Evolutionary conservation across 164 flowering plant species (phyloP).

Genomic region (Euptelea pleiosperma): DNA sequence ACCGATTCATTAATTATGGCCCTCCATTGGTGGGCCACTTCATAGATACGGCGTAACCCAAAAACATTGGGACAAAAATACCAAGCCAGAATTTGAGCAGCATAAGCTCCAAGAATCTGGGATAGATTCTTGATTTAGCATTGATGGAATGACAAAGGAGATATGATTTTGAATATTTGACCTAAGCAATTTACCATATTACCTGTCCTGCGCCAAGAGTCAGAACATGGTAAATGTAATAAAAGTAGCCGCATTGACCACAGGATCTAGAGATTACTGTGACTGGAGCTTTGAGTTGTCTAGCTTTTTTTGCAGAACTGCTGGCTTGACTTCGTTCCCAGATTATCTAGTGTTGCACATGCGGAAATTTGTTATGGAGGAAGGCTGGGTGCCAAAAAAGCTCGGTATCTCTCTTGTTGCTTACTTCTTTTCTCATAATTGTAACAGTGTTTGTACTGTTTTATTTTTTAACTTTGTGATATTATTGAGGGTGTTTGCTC

Average conservation of each 20-base stretch:
- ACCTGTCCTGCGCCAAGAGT: neutral
- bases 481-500: neutral
- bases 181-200: neutral
- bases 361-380: conserved; percentile 97
- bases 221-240: neutral
- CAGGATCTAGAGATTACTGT: neutral
- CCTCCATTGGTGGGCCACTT: too few species aligned
- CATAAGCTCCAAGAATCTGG: too few species aligned
- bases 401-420: conserved; percentile 50
- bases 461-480: neutral
- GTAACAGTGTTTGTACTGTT: neutral
- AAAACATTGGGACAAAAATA: too few species aligned
- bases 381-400: conserved; percentile 98
- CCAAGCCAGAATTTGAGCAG: too few species aligned
- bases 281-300: neutral
- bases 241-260: neutral
- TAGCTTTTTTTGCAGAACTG: conserved; percentile 54
- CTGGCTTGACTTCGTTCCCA: conserved; percentile 91
- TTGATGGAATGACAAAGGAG: too few species aligned
- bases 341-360: conserved; percentile 94
- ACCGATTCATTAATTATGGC: too few species aligned
- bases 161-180: too few species aligned
- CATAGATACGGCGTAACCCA: too few species aligned
- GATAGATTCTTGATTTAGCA: too few species aligned
- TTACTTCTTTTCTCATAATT: neutral